Percentiles rank a stretch among this genome's conserved stretches.
phyloP scores from a whole-genome alignment of 2,329 filamentous ascomycete genomes.

The Didymellaceae sp. region DNA sequence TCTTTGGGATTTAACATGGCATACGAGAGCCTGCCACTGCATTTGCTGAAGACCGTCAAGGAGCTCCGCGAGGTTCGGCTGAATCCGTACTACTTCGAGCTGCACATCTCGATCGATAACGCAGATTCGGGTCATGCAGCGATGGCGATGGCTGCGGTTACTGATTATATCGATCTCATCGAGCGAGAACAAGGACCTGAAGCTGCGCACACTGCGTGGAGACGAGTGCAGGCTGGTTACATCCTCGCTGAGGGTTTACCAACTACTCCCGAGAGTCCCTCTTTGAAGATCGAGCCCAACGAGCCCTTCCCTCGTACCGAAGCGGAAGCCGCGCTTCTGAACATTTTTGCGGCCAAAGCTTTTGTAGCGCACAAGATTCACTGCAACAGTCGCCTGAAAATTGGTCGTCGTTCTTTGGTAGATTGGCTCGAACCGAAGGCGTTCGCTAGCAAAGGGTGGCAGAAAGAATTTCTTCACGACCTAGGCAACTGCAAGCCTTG shows the following conservation, averaged over 20 bases:
- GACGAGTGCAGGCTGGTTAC: conserved; percentile 53
- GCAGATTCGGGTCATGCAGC: conserved; percentile 56
- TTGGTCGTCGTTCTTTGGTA: conserved; percentile 48
- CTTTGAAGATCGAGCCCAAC: conserved; percentile 13
- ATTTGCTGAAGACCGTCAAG: conserved; percentile 50
- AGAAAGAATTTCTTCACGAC: conserved; percentile 46
- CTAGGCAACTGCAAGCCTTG: conserved; percentile 49
- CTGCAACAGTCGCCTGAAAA: conserved; percentile 47
- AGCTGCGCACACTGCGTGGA: conserved; percentile 49
- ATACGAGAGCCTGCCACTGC: conserved; percentile 53
- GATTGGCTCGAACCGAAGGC: conserved; percentile 52
- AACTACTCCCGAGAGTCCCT: conserved; percentile 29
- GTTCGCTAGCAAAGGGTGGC: conserved; percentile 41
- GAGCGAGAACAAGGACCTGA: conserved; percentile 31
- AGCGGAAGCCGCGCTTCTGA: conserved; percentile 21
- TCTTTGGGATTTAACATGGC: conserved; percentile 60
- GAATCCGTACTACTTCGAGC: conserved; percentile 57
- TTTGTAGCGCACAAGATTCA: conserved; percentile 51
- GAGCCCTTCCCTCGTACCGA: conserved; percentile 17
- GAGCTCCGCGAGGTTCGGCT: conserved; percentile 55
- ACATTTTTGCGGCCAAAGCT: conserved; percentile 51
- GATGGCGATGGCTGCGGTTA: conserved; percentile 52
- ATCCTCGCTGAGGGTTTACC: conserved; percentile 42
- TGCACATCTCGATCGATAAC: conserved; percentile 61
- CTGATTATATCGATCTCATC: conserved; percentile 48